Evolutionary conservation across 345 rosid genomes (phyloP).

Genomic region (Cardiospermum halicacabum): DNA sequence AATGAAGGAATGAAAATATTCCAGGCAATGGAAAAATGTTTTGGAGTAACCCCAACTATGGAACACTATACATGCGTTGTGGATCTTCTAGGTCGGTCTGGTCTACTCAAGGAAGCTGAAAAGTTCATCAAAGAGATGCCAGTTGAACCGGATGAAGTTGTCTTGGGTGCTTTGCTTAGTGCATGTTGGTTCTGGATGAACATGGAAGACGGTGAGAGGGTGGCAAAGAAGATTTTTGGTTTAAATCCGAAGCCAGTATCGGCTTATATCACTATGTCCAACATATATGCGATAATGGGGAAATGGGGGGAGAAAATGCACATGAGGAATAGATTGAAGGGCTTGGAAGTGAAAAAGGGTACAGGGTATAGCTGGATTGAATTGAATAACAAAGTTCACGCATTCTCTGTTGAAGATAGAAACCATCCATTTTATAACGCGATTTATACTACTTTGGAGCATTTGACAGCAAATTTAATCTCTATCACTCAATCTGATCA

Average conservation of each 20-base stretch:
- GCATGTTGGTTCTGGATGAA: constrained; percentile 51
- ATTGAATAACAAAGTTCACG: constrained; percentile 28
- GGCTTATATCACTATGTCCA: constrained; percentile 43
- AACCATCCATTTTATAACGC: constrained; percentile 26
- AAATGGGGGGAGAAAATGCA: constrained; percentile 49
- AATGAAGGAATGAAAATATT: constrained; percentile 41
- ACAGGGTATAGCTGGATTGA: constrained; percentile 60
- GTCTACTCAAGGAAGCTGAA: constrained; percentile 48
- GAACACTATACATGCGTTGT: constrained; percentile 56
- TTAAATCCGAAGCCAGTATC: constrained; percentile 32
- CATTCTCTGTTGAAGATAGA: constrained; percentile 40
- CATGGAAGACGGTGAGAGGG: constrained; percentile 52
- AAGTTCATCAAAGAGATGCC: constrained; percentile 50
- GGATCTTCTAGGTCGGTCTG: constrained; percentile 55
- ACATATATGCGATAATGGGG: constrained; percentile 44
- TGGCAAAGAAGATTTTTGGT: constrained; percentile 35
- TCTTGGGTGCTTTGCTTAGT: constrained; percentile 55
- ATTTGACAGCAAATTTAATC: constrained; percentile 35
- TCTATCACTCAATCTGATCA: constrained; percentile 15
- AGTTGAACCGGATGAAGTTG: constrained; percentile 43
- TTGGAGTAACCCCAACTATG: constrained; percentile 29
- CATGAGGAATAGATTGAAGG: constrained; percentile 40
- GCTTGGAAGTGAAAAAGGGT: constrained; percentile 44
- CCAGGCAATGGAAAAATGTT: constrained; percentile 29
- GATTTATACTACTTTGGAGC: constrained; percentile 36